These are phyloP conservation scores for Fraxinus angustifolia DNA, from an alignment of 305 asterid species.

Conservation along the genomic window DNA sequence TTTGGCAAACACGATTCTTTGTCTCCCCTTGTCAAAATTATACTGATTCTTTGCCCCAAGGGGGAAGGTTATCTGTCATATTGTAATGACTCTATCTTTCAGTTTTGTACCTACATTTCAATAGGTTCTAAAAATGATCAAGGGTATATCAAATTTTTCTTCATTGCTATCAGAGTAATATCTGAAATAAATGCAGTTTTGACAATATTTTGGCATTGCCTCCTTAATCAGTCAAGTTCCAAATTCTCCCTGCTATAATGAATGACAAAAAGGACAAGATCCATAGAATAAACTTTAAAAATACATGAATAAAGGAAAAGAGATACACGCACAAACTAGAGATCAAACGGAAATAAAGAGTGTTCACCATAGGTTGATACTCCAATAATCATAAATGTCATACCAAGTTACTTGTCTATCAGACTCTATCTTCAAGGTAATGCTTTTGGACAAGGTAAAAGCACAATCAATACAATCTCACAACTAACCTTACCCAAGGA, in stretches of 20 bases:
- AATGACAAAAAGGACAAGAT: neutral
- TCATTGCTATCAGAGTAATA: neutral
- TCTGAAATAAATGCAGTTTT: neutral
- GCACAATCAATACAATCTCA: neutral
- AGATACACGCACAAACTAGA: no score
- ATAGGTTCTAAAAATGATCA: neutral
- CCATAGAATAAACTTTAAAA: neutral
- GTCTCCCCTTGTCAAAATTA: neutral
- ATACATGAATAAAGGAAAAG: neutral
- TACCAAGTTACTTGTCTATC: neutral
- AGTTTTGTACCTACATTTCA: neutral
- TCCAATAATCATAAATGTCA: neutral
- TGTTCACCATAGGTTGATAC: no score
- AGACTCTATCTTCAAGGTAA: neutral
- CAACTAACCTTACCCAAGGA: neutral
- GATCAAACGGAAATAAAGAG: no score
- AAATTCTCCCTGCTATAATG: neutral
- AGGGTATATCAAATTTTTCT: neutral
- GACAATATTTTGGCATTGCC: neutral
- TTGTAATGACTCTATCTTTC: neutral
- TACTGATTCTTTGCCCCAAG: neutral
- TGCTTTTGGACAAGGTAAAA: neutral
- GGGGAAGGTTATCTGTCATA: neutral
- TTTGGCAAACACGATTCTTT: neutral
- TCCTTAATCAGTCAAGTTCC: neutral